phyloP scores from a whole-genome alignment of 192 early-diverging fungal genomes.

The Rhizophagus clarus region DNA sequence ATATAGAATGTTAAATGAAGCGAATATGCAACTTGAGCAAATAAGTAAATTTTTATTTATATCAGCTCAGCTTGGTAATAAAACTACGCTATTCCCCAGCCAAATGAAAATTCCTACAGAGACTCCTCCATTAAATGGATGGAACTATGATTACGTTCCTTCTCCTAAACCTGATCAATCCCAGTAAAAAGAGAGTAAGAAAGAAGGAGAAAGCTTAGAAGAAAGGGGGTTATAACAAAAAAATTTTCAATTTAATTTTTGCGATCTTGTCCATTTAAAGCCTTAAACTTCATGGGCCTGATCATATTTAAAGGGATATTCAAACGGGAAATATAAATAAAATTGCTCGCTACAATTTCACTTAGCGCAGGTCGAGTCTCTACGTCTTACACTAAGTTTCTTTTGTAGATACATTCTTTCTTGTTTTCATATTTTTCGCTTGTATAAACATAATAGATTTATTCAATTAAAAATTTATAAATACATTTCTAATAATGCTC shows the following conservation, averaged over 20 bases:
- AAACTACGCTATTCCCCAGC: conserved; percentile 64
- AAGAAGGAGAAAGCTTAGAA: background rate
- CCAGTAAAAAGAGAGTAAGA: background rate
- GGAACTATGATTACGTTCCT: conserved; percentile 61
- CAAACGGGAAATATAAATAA: too few relatives aligned
- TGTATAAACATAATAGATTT: background rate
- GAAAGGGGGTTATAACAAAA: background rate
- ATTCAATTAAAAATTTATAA: background rate
- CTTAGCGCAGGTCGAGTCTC: too few relatives aligned
- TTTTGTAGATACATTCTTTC: too few relatives aligned
- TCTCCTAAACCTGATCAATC: background rate
- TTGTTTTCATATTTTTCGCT: too few relatives aligned
- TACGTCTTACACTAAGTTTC: too few relatives aligned
- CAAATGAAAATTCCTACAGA: conserved; percentile 77
- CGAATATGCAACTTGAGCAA: conserved; percentile 67
- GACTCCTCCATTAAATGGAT: conserved; percentile 67
- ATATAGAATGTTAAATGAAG: conserved; percentile 64
- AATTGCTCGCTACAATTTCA: too few relatives aligned
- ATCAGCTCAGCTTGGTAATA: conserved; percentile 58
- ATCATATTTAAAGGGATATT: too few relatives aligned
- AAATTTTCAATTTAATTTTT: too few relatives aligned
- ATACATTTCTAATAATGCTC: background rate
- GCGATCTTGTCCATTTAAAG: too few relatives aligned
- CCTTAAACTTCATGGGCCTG: too few relatives aligned
- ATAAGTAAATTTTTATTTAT: conserved; percentile 62